phyloP scores from a whole-genome alignment of 176 grass and related monocot genomes.

The Aegilops sharonensis region DNA sequence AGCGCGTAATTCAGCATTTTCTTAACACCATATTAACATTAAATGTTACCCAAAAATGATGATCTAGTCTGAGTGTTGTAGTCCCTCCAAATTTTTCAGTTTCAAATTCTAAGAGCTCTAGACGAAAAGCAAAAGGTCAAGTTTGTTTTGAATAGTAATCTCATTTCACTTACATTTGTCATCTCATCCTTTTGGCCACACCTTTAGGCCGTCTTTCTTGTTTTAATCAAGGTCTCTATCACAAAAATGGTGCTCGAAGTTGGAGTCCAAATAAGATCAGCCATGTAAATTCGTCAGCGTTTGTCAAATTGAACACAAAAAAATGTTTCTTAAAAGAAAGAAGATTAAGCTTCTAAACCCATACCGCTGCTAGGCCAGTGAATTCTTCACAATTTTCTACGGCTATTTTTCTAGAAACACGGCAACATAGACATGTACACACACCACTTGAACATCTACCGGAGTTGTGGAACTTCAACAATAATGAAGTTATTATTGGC shows the following conservation, averaged over 20 bases:
- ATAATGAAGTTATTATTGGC: not conserved
- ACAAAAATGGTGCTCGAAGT: not conserved
- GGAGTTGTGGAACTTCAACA: too few species aligned
- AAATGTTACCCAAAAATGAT: not conserved
- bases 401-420: not conserved
- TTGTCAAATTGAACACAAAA: not conserved
- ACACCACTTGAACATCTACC: not conserved
- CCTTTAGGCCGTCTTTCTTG: not conserved
- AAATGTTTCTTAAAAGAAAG: not conserved
- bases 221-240: constrained; percentile 6
- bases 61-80: not conserved
- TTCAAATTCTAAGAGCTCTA: not conserved
- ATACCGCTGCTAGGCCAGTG: not conserved
- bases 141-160: not conserved
- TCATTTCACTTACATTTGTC: not conserved
- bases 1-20: not conserved
- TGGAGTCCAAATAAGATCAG: constrained; percentile 19
- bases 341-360: not conserved
- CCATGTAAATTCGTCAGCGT: not conserved
- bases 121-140: not conserved
- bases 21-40: not conserved
- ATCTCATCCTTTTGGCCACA: not conserved
- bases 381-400: not conserved
- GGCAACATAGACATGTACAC: not conserved
- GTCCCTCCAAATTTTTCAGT: not conserved